Percentiles rank a stretch among this genome's conserved stretches.
Evolutionary conservation across 495 filamentous ascomycete genomes (phyloP).

Genomic region (Annulohypoxylon moriforme): DNA sequence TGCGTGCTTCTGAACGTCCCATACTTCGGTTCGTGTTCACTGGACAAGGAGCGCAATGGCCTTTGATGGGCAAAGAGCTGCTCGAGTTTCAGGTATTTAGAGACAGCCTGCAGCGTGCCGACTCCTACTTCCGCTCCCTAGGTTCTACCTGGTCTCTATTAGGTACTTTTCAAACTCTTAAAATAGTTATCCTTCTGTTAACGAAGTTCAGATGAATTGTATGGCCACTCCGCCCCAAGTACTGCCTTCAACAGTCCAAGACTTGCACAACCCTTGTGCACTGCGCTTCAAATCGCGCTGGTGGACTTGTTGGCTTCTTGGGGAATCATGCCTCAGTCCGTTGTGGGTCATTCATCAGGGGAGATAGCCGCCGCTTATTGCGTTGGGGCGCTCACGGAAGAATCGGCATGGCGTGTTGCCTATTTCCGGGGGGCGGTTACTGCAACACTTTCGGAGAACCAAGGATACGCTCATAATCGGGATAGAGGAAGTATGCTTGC

Average conservation of each 20-base stretch:
- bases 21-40: constrained; percentile 50
- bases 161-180: constrained; percentile 9
- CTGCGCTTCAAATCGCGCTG: constrained; percentile 59
- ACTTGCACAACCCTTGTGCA: constrained; percentile 56
- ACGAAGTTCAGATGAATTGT: constrained; percentile 13
- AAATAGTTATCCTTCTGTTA: constrained; percentile 35
- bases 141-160: constrained; percentile 44
- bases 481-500: background rate
- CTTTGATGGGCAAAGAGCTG: constrained; percentile 61
- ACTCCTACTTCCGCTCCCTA: constrained; percentile 24
- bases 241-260: constrained; percentile 46
- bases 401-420: background rate
- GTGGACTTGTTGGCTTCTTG: constrained; percentile 61
- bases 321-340: constrained; percentile 56
- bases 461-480: background rate
- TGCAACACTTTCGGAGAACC: background rate
- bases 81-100: constrained; percentile 33
- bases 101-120: constrained; percentile 24
- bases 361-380: constrained; percentile 60
- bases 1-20: background rate
- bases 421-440: constrained; percentile 4
- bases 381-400: background rate
- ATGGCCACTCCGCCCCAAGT: background rate
- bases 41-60: constrained; percentile 59
- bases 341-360: constrained; percentile 69